Evolutionary conservation across 1,284 basidiomycete species (phyloP), one percentile per base, ranked within the genome.

Genomic region (Mycosarcoma maydis): DNA sequence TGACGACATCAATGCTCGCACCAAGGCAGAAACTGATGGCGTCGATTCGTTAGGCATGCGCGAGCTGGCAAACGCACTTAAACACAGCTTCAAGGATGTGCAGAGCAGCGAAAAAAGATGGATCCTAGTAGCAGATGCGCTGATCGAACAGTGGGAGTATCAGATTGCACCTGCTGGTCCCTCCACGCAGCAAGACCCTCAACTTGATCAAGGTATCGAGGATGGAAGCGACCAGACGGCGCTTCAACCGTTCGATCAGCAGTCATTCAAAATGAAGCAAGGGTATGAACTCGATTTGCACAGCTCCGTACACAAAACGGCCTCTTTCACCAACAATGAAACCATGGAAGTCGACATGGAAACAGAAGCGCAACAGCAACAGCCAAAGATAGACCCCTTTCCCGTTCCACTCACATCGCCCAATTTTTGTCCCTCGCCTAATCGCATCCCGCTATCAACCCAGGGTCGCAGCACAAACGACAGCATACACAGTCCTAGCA

Each of bases 141-240:
- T 70, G 14, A 56, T 70, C 41, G 67, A 70, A 16, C 67, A 70
- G 45, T 70, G 67, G 67, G 45, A 56, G 19, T 70, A 70, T 38
- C 67, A 70, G 44, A 26, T 52, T 6, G 57, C 50, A 4, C n/a
- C 37, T 4, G 26, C 37, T 4, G 36, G 16, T 16, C 41, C 29
- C 6, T 23, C 16, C n/a, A 37, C 22, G 2, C 29, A 45, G 22
- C 40, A 46, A 14, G 23, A 22, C 13, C 10, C 14, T 23, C 38
- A 46, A 6, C 45, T 14, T 34, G 32, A 37, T 26, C 19, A 38
- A 2, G 29, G 29, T 4, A 30, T 30, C 33, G 2, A 11, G 33
- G 14, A 14, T 8, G 23, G 20, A 38, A 3, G 6, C 27, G 11
- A 11, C 20, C 17, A n/a, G 11, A 29, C 27, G 6, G 27, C 27